Evolutionary conservation across 2,329 filamentous ascomycete genomes (phyloP).

Genomic region (Sarocladiaceae sp.): DNA sequence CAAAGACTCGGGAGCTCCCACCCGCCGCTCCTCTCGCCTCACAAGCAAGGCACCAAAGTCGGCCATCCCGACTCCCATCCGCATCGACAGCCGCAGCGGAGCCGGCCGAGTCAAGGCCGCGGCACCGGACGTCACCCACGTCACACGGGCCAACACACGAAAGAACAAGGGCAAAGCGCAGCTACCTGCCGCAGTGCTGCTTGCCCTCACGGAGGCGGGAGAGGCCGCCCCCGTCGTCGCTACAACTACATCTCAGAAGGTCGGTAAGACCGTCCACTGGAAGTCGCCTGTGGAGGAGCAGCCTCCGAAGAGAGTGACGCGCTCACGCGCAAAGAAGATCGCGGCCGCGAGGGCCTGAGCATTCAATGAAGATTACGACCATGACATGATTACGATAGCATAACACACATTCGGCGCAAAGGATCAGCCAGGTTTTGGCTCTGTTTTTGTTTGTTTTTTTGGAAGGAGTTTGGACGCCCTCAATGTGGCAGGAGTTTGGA

Average conservation of each 20-base stretch:
- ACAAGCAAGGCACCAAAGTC: slow-evolving; percentile 5
- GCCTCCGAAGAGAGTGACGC: slow-evolving; percentile 2
- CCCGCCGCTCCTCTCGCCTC: slow-evolving; percentile 2
- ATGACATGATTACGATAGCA: background rate
- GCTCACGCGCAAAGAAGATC: slow-evolving; percentile 7
- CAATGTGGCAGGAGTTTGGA: background rate
- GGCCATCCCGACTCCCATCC: slow-evolving; percentile 5
- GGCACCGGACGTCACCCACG: background rate
- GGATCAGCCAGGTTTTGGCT: background rate
- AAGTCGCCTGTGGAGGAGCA: slow-evolving; percentile 4
- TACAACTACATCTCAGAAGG: background rate
- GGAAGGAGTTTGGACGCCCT: background rate
- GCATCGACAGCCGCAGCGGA: slow-evolving; percentile 4
- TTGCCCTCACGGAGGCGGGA: background rate
- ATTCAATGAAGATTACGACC: background rate
- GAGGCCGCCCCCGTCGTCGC: background rate
- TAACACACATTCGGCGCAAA: background rate
- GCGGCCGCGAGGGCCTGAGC: slow-evolving; percentile 2
- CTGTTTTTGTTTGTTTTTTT: background rate
- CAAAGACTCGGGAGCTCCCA: background rate
- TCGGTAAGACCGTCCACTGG: slow-evolving; percentile 6
- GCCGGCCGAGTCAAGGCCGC: background rate
- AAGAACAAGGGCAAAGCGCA: slow-evolving; percentile 6
- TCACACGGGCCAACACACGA: background rate
- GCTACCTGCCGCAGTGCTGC: background rate